phyloP scores from a whole-genome alignment of 352 stramenopile species.

The Phytophthora meadii region DNA sequence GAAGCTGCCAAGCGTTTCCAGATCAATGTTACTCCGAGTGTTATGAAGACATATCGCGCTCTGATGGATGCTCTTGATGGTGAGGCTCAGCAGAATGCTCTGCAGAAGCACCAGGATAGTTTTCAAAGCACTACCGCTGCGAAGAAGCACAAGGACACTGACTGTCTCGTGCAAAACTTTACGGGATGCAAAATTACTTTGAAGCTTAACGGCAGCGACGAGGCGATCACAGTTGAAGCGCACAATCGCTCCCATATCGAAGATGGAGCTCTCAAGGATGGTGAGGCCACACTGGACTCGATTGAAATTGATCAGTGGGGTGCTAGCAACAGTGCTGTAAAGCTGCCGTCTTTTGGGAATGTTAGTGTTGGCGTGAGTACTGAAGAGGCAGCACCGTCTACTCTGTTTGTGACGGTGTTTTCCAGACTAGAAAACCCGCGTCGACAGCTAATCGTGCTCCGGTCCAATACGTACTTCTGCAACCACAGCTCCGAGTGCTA shows the following conservation, averaged over 20 bases:
- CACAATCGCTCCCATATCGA: constrained; percentile 60
- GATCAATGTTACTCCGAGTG: constrained; percentile 75
- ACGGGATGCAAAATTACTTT: constrained; percentile 69
- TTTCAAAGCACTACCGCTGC: constrained; percentile 47
- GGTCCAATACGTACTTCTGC: constrained; percentile 84
- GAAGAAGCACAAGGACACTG: constrained; percentile 46
- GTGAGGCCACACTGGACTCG: constrained; percentile 47
- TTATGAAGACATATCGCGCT: constrained; percentile 79
- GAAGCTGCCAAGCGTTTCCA: constrained; percentile 78
- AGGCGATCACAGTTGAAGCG: constrained; percentile 48
- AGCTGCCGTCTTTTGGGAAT: constrained; percentile 64
- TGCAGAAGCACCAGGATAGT: constrained; percentile 74
- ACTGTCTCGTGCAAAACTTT: constrained; percentile 78
- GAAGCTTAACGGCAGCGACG: constrained; percentile 54
- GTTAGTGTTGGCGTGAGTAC: constrained; percentile 65
- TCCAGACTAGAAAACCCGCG: constrained; percentile 75
- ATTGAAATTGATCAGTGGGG: constrained; percentile 76
- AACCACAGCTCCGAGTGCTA: constrained; percentile 83
- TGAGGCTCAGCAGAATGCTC: constrained; percentile 60
- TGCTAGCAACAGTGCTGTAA: constrained; percentile 39
- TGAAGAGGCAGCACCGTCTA: constrained; percentile 40
- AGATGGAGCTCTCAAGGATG: constrained; percentile 47
- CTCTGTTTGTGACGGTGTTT: constrained; percentile 72
- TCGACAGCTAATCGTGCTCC: constrained; percentile 71
- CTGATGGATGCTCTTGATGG: constrained; percentile 81